Conservation (phyloP, 2,329 filamentous ascomycete genomes). For the Sporothrix pallida region DNA sequence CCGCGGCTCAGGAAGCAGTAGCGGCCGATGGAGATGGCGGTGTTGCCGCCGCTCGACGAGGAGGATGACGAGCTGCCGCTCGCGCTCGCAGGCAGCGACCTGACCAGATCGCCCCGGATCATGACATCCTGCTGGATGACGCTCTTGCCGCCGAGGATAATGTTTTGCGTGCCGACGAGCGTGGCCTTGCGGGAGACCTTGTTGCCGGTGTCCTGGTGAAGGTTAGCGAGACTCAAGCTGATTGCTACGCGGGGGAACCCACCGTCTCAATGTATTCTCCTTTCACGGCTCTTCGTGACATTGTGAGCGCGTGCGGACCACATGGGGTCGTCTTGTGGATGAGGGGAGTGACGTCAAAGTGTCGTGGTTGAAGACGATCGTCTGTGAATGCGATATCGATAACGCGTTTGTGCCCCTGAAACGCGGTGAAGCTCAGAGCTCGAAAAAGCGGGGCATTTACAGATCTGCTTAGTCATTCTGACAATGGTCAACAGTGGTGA, state of each 20-base stretch:
- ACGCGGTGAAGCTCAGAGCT: constrained; percentile 10
- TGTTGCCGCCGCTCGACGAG: constrained; percentile 47
- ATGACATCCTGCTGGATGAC: constrained; percentile 95
- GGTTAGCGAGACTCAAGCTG: background rate
- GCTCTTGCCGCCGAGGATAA: constrained; percentile 94
- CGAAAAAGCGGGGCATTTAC: background rate
- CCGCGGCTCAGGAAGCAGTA: constrained; percentile 87
- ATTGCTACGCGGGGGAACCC: constrained; percentile 43
- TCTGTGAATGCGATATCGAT: background rate
- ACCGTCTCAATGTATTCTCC: constrained; percentile 98
- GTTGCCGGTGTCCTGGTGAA: constrained; percentile 90
- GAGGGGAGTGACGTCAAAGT: background rate
- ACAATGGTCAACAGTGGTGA: no score
- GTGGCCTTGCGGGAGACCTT: constrained; percentile 92
- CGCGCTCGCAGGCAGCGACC: constrained; percentile 54
- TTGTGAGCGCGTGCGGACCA: constrained; percentile 44
- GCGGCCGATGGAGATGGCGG: constrained; percentile 83
- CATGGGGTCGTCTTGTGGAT: constrained; percentile 17
- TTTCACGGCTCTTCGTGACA: constrained; percentile 79
- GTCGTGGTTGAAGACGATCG: background rate
- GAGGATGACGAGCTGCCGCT: constrained; percentile 43
- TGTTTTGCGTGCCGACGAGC: constrained; percentile 95
- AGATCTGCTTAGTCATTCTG: background rate
- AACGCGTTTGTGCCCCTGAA: constrained; percentile 8
- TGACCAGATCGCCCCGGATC: constrained; percentile 86